Evolutionary conservation across 352 stramenopile species (phyloP).

Genomic region (Globisporangium cystogenes): DNA sequence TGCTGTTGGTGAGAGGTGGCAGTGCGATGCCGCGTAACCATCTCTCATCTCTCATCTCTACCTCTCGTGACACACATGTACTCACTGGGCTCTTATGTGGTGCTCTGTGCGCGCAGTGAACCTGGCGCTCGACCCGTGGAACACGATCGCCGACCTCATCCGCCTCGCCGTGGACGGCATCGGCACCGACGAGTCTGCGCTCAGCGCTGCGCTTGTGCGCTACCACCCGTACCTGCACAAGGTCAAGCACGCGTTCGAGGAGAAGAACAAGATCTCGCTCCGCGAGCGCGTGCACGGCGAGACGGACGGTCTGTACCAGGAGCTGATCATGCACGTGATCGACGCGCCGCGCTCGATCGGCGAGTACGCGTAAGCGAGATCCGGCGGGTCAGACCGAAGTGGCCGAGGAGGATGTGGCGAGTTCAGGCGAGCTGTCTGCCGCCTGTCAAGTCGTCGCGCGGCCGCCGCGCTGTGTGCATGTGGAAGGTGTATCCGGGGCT

Average conservation of each 20-base stretch:
- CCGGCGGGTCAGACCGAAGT: too few relatives aligned
- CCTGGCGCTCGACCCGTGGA: not conserved
- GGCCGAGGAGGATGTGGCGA: too few relatives aligned
- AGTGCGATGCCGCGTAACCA: too few relatives aligned
- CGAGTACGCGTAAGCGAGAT: slow-evolving; percentile 5
- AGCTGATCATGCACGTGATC: slow-evolving; percentile 25
- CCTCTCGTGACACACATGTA: too few relatives aligned
- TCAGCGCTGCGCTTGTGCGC: slow-evolving; percentile 24
- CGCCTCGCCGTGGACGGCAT: slow-evolving; percentile 34
- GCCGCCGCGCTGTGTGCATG: not conserved
- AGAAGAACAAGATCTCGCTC: slow-evolving; percentile 26
- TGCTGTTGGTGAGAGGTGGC: not conserved
- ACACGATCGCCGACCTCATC: slow-evolving; percentile 29
- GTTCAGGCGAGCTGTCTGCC: too few relatives aligned
- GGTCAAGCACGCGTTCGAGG: slow-evolving; percentile 23
- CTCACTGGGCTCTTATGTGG: too few relatives aligned
- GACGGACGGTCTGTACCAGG: slow-evolving; percentile 25
- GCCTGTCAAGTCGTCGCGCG: too few relatives aligned
- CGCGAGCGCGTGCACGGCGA: slow-evolving; percentile 33
- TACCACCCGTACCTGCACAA: slow-evolving; percentile 20
- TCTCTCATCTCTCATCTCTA: too few relatives aligned
- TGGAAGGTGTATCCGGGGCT: not conserved
- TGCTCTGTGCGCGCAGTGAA: too few relatives aligned
- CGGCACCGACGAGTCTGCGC: slow-evolving; percentile 29
- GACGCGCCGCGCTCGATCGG: slow-evolving; percentile 17